These are phyloP conservation scores for Eucalyptus pauciflora DNA, from an alignment of 345 rosid genomes.

Conservation along the genomic window DNA sequence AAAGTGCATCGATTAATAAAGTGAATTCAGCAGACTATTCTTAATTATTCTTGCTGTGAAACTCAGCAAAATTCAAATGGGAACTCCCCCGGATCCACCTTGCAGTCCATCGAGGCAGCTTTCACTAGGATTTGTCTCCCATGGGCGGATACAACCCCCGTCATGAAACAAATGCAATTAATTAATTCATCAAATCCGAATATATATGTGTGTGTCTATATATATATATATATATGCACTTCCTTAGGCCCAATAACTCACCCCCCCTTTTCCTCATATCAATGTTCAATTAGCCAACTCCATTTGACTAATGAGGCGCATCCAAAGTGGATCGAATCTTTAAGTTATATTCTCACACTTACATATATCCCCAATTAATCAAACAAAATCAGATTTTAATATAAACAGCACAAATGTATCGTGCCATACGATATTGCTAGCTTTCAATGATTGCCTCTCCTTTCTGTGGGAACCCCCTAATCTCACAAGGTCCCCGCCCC, in stretches of 20 bases:
- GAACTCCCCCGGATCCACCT: conserved; percentile 11
- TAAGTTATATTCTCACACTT: conserved; percentile 9
- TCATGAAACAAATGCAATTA: not conserved
- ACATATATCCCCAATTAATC: conserved; percentile 11
- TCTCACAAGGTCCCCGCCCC: conserved; percentile 16
- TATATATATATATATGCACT: not conserved
- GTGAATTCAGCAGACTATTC: not conserved
- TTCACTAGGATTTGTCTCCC: not conserved
- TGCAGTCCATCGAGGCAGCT: not conserved
- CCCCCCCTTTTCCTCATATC: not conserved
- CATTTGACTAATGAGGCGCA: conserved; percentile 47
- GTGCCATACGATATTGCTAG: not conserved
- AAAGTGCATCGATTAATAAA: not conserved
- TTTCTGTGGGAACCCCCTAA: conserved; percentile 17
- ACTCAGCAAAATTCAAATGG: not conserved
- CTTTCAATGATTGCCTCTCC: conserved; percentile 52
- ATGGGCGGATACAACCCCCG: not conserved
- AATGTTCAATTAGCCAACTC: conserved; percentile 31
- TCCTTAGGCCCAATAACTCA: not conserved
- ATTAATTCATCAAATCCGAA: not conserved
- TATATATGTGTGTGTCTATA: fast-evolving
- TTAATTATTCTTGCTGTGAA: not conserved
- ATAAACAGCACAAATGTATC: not conserved
- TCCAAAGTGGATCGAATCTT: conserved; percentile 10
- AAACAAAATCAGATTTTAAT: not conserved